phyloP scores from a whole-genome alignment of 2,329 filamentous ascomycete species.

The Aspergillus calidoustus region DNA sequence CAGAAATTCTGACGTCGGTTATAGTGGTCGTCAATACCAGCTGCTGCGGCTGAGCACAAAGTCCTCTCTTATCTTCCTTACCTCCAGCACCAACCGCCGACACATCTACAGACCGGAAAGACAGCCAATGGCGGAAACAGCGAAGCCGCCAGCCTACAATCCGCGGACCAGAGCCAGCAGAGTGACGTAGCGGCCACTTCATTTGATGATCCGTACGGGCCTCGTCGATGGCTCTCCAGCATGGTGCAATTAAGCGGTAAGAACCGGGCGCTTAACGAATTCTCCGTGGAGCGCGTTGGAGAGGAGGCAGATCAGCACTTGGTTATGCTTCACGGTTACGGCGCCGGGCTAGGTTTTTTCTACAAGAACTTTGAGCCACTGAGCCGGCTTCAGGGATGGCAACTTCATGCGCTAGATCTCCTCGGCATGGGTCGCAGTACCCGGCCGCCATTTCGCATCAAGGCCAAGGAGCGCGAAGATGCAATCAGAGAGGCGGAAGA shows the following conservation, averaged over 20 bases:
- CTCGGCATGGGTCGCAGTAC: slow-evolving; percentile 91
- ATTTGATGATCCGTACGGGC: slow-evolving; percentile 76
- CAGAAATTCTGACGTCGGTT: slow-evolving; percentile 17
- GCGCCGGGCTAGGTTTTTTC: slow-evolving; percentile 94
- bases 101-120: slow-evolving; percentile 66
- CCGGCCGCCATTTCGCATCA: slow-evolving; percentile 81
- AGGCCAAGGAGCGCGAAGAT: slow-evolving; percentile 76
- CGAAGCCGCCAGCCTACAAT: slow-evolving; percentile 37
- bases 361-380: slow-evolving; percentile 97
- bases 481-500: slow-evolving; percentile 88
- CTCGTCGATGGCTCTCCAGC: slow-evolving; percentile 81
- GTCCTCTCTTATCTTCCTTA: slow-evolving; percentile 87
- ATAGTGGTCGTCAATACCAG: slow-evolving; percentile 84
- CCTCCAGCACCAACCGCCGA: slow-evolving; percentile 69
- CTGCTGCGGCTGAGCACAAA: slow-evolving; percentile 81
- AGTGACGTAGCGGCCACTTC: slow-evolving; percentile 54
- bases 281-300: slow-evolving; percentile 81
- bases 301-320: slow-evolving; percentile 82
- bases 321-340: slow-evolving; percentile 96
- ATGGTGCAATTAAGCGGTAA: slow-evolving; percentile 85
- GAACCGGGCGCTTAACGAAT: slow-evolving; percentile 87
- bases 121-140: slow-evolving; percentile 33
- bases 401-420: slow-evolving; percentile 91
- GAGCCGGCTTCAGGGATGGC: slow-evolving; percentile 78
- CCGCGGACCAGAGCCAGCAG: slow-evolving; percentile 42